Evolutionary conservation across 2,329 filamentous ascomycete species (phyloP).

Genomic region (Bertia moriformis): DNA sequence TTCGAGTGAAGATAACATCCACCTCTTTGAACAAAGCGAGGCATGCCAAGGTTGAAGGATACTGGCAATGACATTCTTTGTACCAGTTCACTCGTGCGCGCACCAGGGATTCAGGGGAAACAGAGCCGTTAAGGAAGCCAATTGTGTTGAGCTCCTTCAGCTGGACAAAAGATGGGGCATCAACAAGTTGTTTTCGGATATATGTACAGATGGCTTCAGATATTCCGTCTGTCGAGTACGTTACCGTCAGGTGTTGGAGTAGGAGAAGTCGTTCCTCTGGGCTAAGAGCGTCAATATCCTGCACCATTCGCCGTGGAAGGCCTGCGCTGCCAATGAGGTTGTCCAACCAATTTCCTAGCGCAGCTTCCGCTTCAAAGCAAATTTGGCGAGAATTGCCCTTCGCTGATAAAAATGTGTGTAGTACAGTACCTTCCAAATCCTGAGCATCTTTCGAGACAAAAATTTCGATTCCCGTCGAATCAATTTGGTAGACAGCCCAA

Average conservation of each 20-base stretch:
- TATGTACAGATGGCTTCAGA: slow-evolving; percentile 5
- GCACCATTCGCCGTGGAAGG: background rate
- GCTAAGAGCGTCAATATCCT: background rate
- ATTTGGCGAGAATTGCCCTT: slow-evolving; percentile 17
- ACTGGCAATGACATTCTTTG: slow-evolving; percentile 16
- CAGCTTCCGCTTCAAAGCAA: slow-evolving; percentile 21
- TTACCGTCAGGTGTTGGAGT: slow-evolving; percentile 1
- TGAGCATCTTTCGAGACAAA: slow-evolving; percentile 24
- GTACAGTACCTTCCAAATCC: slow-evolving; percentile 21
- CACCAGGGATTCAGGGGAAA: slow-evolving; percentile 17
- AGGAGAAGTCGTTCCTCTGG: background rate
- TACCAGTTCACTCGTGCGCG: slow-evolving; percentile 24
- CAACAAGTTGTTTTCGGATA: slow-evolving; percentile 18
- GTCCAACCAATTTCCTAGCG: slow-evolving; percentile 17
- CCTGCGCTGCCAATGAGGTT: slow-evolving; percentile 12
- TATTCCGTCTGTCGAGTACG: slow-evolving; percentile 10
- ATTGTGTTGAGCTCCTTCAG: slow-evolving; percentile 20
- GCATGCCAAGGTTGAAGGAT: slow-evolving; percentile 16
- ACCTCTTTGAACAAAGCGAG: slow-evolving; percentile 21
- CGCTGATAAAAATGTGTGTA: slow-evolving; percentile 26
- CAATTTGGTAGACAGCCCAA: slow-evolving; percentile 8
- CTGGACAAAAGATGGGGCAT: slow-evolving; percentile 19
- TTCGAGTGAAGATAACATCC: slow-evolving; percentile 8
- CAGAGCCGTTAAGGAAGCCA: slow-evolving; percentile 22
- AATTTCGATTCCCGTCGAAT: slow-evolving; percentile 14